Evolutionary conservation across 1,284 basidiomycete species (phyloP), one percentile per base, ranked within the genome.

Genomic region (Ganoderma lingzhi): DNA sequence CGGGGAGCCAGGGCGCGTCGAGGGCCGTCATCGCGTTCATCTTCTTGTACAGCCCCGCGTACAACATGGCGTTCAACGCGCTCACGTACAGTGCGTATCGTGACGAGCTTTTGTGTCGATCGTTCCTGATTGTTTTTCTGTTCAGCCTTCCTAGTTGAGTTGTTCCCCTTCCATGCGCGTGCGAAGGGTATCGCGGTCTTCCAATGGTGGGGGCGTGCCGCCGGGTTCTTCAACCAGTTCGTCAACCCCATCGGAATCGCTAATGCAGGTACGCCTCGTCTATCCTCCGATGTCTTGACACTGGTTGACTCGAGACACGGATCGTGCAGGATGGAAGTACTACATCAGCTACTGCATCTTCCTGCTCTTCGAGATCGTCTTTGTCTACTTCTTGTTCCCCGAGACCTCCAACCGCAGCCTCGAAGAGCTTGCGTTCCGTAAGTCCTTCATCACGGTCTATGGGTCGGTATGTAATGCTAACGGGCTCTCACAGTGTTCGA

Each of bases 161-260:
- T 93, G 67, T 81, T 91, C 12, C 91, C 91, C 0, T 90, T 87
- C 79, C 84, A 82, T 58, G 86, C 92, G 61, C 87, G 90, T 65
- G 88, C 91, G 2, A 91, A 88, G 78, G 90, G 90, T 12, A 89
- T 91, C 75, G 87, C 89, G 17, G 75, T 90, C 48, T 89, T 88
- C 81, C 85, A 88, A 71, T 91, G 88, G 89, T 88, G 75, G 77
- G 81, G 86, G 60, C 85, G 87, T 51, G 80, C 83, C 45, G 86
- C 87, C 3, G 82, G 85, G 5, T 87, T 87, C 10, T 90, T 93
- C 83, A 93, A 92, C 77, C 89, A 91, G 76, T 93, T 91, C 74
- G 86, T 91, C 68, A 93, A 93, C 78, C 90, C 92, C 2, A 87
- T 90, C 80, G 89, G 87, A 2, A 86, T 90, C 62, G 79, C 76